A percentile compares a stretch with the other conserved stretches of the same genome.
phyloP scores from a whole-genome alignment of 2,329 filamentous ascomycete genomes.

The Cadophora luteo-olivacea region DNA sequence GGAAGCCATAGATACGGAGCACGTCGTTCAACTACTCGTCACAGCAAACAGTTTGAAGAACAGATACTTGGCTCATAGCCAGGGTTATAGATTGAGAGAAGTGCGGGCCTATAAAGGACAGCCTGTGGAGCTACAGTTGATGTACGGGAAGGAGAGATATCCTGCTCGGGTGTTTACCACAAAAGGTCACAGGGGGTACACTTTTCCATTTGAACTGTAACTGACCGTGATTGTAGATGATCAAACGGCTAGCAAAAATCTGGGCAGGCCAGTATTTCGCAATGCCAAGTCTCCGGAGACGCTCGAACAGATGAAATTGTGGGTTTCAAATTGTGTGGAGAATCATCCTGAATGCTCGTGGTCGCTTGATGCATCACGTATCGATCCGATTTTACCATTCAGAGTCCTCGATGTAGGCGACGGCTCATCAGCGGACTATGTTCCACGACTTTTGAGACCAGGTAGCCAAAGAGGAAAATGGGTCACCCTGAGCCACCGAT shows the following conservation, averaged over 20 bases:
- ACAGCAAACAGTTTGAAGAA: not conserved
- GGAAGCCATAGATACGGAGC: not conserved
- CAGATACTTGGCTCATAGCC: not conserved
- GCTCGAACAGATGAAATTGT: not conserved
- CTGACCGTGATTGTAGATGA: not conserved
- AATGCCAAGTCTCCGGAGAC: slow-evolving; percentile 2
- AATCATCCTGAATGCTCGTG: slow-evolving; percentile 13
- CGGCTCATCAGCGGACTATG: not conserved
- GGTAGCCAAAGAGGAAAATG: slow-evolving; percentile 5
- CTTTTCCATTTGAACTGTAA: too few species aligned
- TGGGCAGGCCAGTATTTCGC: not conserved
- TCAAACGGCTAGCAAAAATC: not conserved
- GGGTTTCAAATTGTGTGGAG: slow-evolving; percentile 3
- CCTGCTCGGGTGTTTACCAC: slow-evolving; percentile 7
- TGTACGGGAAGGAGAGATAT: not conserved
- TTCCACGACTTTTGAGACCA: not conserved
- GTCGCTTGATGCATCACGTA: not conserved
- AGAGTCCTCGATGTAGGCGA: slow-evolving; percentile 18
- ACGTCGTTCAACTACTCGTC: not conserved
- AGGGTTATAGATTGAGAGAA: not conserved
- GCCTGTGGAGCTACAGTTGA: not conserved
- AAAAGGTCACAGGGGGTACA: not conserved
- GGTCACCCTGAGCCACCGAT: slow-evolving; percentile 20
- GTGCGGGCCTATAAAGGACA: not conserved
- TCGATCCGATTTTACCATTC: not conserved